These are phyloP conservation scores for Patellaria atrata DNA, from an alignment of 495 filamentous ascomycete species.

Conservation along the genomic window DNA sequence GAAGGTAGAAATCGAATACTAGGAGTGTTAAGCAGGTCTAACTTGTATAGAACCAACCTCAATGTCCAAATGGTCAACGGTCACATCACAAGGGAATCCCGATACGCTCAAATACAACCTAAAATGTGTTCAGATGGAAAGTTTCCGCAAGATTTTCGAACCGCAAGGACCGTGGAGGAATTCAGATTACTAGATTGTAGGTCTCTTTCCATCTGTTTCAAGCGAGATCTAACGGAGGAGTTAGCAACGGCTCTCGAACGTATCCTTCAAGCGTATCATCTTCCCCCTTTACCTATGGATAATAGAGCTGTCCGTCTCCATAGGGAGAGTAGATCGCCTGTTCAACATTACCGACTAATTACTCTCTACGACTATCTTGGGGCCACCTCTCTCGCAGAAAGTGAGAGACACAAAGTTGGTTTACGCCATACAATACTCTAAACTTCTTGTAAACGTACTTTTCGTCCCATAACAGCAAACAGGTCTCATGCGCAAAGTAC, in stretches of 20 bases:
- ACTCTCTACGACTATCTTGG: too few relatives aligned
- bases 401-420: too few relatives aligned
- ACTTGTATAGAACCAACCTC: slow-evolving; percentile 22
- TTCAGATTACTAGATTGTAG: slow-evolving; percentile 20
- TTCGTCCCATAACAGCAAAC: too few relatives aligned
- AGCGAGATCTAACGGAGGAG: slow-evolving; percentile 1
- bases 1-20: slow-evolving; percentile 7
- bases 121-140: slow-evolving; percentile 24
- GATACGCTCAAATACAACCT: slow-evolving; percentile 25
- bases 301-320: too few relatives aligned
- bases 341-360: too few relatives aligned
- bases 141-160: slow-evolving; percentile 23
- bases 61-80: slow-evolving; percentile 24
- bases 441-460: too few relatives aligned
- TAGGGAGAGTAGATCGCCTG: too few relatives aligned
- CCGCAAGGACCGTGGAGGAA: slow-evolving; percentile 22
- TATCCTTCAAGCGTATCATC: slow-evolving; percentile 23
- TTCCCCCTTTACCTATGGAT: too few relatives aligned
- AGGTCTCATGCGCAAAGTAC: too few relatives aligned
- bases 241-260: slow-evolving; percentile 22
- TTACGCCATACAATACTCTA: too few relatives aligned
- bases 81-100: slow-evolving; percentile 10
- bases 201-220: slow-evolving; percentile 1
- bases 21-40: background rate
- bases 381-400: too few relatives aligned